Conservation (phyloP, 2,329 filamentous ascomycete species). For the Zymoseptoria brevis region DNA sequence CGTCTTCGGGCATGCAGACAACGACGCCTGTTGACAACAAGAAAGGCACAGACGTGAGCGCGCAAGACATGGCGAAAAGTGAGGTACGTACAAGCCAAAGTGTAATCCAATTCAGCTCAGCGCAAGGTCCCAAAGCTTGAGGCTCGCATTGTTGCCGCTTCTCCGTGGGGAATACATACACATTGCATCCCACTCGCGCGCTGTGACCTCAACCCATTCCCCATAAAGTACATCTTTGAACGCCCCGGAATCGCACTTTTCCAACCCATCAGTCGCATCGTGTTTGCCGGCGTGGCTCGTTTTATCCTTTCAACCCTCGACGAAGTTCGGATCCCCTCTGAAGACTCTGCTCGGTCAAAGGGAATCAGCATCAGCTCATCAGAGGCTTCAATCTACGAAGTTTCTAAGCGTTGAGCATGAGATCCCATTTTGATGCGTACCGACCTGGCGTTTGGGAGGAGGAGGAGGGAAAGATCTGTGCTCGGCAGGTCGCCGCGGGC, state of each 20-base stretch:
- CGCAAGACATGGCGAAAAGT: neutral
- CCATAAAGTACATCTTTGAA: neutral
- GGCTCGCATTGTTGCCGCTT: neutral
- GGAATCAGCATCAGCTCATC: slow-evolving; percentile 10
- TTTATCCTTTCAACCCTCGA: neutral
- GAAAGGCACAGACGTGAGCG: neutral
- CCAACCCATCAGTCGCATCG: neutral
- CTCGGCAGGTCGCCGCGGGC: neutral
- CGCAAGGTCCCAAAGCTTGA: neutral
- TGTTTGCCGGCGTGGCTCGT: neutral
- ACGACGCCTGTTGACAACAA: neutral
- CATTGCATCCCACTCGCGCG: neutral
- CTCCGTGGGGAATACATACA: neutral
- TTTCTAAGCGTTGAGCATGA: slow-evolving; percentile 18
- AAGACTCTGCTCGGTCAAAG: slow-evolving; percentile 6
- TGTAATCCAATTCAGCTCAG: neutral
- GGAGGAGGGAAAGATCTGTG: neutral
- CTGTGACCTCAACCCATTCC: neutral
- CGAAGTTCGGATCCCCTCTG: slow-evolving; percentile 6
- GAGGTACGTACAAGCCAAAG: neutral
- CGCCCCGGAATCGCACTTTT: neutral
- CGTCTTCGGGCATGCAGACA: neutral
- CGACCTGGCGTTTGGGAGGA: slow-evolving; percentile 1
- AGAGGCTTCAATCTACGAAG: slow-evolving; percentile 20
- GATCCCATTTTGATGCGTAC: neutral